These are phyloP conservation scores for Rosa hybrid DNA, from an alignment of 331 rosid genomes.

Conservation along the genomic window DNA sequence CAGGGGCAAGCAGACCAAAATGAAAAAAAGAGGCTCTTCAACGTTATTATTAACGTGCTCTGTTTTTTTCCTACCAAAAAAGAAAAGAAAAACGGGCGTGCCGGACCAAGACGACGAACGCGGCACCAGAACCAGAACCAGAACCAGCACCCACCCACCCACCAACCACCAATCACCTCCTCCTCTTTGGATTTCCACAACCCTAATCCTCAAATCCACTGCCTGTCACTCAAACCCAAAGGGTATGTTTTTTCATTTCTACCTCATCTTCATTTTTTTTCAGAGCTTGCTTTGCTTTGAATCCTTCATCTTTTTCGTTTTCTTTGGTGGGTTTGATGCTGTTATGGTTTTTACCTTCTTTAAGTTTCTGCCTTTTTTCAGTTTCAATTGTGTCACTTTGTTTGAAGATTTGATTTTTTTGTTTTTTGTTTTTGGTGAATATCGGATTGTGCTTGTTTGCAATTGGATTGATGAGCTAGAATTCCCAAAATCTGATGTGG, in stretches of 20 bases:
- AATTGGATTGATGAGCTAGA: neutral
- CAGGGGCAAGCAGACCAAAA: constrained; percentile 4
- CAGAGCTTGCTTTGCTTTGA: neutral
- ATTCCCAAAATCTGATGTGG: neutral
- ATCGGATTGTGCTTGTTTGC: constrained; percentile 12
- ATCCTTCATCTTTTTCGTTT: neutral
- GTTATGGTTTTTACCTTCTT: neutral
- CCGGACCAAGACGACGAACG: constrained; percentile 10
- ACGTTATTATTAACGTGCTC: neutral
- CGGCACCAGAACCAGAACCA: constrained; percentile 1
- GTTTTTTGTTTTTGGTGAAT: constrained; percentile 9
- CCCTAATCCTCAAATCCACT: neutral
- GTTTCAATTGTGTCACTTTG: neutral
- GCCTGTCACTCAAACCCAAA: neutral
- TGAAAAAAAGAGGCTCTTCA: neutral
- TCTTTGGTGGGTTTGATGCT: constrained; percentile 14
- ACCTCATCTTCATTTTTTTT: neutral
- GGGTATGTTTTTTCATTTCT: constrained; percentile 6
- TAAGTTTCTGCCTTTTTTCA: neutral
- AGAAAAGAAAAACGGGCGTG: neutral
- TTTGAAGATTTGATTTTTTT: neutral
- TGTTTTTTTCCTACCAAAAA: neutral
- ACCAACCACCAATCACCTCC: neutral
- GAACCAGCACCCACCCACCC: neutral
- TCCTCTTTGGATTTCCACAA: neutral